These are phyloP conservation scores for Glebionis coronaria DNA, from an alignment of 129 eudicot species.

Conservation along the genomic window DNA sequence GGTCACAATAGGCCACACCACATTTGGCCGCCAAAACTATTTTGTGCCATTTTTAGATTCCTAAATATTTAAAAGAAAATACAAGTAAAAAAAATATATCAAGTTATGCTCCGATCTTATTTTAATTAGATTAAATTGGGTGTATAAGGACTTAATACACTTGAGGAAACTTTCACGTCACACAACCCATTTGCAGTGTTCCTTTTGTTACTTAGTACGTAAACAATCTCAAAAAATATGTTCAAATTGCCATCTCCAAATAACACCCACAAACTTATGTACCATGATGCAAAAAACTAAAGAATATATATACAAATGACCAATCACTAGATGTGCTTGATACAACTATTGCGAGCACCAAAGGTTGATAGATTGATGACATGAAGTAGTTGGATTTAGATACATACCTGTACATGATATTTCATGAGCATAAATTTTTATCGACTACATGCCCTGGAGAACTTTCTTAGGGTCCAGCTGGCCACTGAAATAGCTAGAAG, in stretches of 20 bases:
- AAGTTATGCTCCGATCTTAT: too few species aligned
- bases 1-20: not conserved
- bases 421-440: conserved; percentile 8
- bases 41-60: not conserved
- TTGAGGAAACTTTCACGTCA: not conserved
- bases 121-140: not conserved
- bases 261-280: not conserved
- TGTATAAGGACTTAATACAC: not conserved
- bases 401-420: conserved; percentile 9
- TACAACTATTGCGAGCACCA: not conserved
- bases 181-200: not conserved
- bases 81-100: not conserved
- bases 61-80: not conserved
- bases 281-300: not conserved
- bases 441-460: conserved; percentile 19
- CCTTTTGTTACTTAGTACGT: not conserved
- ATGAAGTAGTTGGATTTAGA: not conserved
- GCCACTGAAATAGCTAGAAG: conserved; percentile 79
- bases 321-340: not conserved
- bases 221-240: too few species aligned
- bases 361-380: not conserved
- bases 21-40: not conserved
- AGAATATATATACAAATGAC: not conserved
- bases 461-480: conserved; percentile 71
- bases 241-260: too few species aligned